phyloP scores from a whole-genome alignment of 768 basidiomycete genomes.

The Macrocybe gigantea region DNA sequence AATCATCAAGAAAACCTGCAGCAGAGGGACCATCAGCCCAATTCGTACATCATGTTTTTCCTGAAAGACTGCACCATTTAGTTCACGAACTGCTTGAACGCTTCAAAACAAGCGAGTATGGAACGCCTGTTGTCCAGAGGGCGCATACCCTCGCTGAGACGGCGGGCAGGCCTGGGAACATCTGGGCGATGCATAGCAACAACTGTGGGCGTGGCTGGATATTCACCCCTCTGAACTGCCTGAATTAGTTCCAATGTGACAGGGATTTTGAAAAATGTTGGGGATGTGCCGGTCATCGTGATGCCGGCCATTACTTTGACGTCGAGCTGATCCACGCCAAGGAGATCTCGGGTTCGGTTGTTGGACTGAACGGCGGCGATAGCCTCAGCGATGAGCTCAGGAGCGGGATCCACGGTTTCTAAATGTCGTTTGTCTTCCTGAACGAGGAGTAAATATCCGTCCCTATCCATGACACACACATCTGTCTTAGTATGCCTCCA shows the following conservation, averaged over 20 bases:
- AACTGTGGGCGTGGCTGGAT: conserved; percentile 11
- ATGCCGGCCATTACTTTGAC: conserved; percentile 20
- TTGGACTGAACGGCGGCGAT: conserved; percentile 19
- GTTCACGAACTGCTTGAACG: conserved; percentile 19
- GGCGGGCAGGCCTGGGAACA: conserved; percentile 14
- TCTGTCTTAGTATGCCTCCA: conserved; percentile 17
- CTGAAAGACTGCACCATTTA: background rate
- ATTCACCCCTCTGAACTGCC: conserved; percentile 11
- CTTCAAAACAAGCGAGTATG: conserved; percentile 23
- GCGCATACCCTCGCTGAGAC: conserved; percentile 22
- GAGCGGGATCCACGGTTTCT: conserved; percentile 5
- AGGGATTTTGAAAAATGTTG: conserved; percentile 22
- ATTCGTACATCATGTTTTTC: conserved; percentile 1
- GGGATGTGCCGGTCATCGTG: conserved; percentile 22
- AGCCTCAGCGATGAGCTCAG: conserved; percentile 18
- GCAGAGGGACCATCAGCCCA: conserved; percentile 2
- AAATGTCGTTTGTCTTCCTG: conserved; percentile 18
- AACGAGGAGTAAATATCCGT: conserved; percentile 15
- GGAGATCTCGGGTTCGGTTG: conserved; percentile 13
- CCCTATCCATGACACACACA: conserved; percentile 22
- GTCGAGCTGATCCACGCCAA: conserved; percentile 11
- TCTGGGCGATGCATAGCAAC: conserved; percentile 15
- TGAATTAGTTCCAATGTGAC: conserved; percentile 16
- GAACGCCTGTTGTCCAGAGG: conserved; percentile 20
- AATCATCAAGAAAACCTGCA: conserved; percentile 1